phyloP scores from a whole-genome alignment of 306 rosid genomes.

The Glycine tomentella region DNA sequence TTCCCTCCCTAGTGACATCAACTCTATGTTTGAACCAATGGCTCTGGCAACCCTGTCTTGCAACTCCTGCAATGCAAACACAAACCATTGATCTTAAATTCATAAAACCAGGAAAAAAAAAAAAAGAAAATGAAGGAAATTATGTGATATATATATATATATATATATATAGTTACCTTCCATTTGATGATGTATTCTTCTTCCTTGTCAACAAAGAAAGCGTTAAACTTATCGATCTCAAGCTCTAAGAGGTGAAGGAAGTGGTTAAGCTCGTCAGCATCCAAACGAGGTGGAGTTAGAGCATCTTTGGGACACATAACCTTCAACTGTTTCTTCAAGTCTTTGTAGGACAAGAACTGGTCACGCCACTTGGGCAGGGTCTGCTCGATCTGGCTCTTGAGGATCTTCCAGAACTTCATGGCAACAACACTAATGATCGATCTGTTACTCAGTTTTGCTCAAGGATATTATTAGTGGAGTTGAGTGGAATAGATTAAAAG shows the following conservation, averaged over 20 bases:
- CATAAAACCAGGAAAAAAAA: background rate
- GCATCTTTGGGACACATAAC: constrained; percentile 63
- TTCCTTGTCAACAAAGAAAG: constrained; percentile 71
- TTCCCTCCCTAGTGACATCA: constrained; percentile 71
- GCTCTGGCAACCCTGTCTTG: constrained; percentile 67
- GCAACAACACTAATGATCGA: background rate
- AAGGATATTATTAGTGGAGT: constrained; percentile 1
- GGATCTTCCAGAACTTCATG: constrained; percentile 90
- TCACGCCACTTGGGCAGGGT: constrained; percentile 89
- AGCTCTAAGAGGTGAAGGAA: constrained; percentile 67
- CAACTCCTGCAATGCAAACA: constrained; percentile 63
- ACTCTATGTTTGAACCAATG: constrained; percentile 64
- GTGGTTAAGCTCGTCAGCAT: constrained; percentile 40
- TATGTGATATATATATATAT: background rate
- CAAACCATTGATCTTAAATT: background rate
- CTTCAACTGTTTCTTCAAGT: constrained; percentile 79
- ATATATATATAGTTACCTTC: constrained; percentile 55
- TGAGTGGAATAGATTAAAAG: background rate
- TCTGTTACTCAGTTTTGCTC: background rate
- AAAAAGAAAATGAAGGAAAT: background rate
- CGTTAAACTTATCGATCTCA: constrained; percentile 79
- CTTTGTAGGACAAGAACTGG: constrained; percentile 77
- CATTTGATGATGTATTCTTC: constrained; percentile 71
- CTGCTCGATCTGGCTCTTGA: constrained; percentile 72
- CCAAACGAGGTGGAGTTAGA: constrained; percentile 45